These are phyloP conservation scores for Drechmeria coniospora DNA, from an alignment of 2,329 filamentous ascomycete genomes.

Conservation along the genomic window DNA sequence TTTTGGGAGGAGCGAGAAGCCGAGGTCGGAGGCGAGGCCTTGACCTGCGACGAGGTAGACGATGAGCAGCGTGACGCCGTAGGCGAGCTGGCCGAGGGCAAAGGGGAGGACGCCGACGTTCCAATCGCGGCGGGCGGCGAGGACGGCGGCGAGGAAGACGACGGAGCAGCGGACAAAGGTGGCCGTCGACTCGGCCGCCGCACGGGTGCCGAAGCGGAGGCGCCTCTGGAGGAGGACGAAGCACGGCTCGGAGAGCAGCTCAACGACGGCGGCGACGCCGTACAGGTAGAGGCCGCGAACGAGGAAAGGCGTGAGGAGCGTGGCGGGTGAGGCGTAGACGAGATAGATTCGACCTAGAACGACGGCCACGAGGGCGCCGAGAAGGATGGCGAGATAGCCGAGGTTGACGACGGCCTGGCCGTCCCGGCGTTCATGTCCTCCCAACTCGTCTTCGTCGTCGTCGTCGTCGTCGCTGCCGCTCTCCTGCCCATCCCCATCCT, in stretches of 20 bases:
- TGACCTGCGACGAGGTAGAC: constrained; percentile 55
- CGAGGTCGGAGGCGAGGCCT: constrained; percentile 34
- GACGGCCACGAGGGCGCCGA: constrained; percentile 51
- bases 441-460: constrained; percentile 1
- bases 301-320: constrained; percentile 49
- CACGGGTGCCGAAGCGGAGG: constrained; percentile 65
- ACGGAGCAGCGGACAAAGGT: constrained; percentile 62
- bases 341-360: constrained; percentile 55
- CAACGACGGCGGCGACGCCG: constrained; percentile 44
- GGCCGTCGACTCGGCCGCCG: constrained; percentile 67
- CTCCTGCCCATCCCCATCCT: no score
- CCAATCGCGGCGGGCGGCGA: constrained; percentile 31
- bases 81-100: constrained; percentile 69
- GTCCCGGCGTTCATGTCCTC: constrained; percentile 15
- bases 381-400: constrained; percentile 59
- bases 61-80: constrained; percentile 50
- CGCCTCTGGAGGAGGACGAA: constrained; percentile 79
- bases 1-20: constrained; percentile 53
- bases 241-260: constrained; percentile 73
- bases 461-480: constrained; percentile 3
- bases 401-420: constrained; percentile 76
- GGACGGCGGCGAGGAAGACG: constrained; percentile 57
- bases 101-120: constrained; percentile 73
- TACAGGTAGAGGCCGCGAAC: constrained; percentile 35
- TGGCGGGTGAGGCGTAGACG: constrained; percentile 28